Evolutionary conservation across 1,284 basidiomycete species (phyloP).

Genomic region (Pseudozyma flocculosa): DNA sequence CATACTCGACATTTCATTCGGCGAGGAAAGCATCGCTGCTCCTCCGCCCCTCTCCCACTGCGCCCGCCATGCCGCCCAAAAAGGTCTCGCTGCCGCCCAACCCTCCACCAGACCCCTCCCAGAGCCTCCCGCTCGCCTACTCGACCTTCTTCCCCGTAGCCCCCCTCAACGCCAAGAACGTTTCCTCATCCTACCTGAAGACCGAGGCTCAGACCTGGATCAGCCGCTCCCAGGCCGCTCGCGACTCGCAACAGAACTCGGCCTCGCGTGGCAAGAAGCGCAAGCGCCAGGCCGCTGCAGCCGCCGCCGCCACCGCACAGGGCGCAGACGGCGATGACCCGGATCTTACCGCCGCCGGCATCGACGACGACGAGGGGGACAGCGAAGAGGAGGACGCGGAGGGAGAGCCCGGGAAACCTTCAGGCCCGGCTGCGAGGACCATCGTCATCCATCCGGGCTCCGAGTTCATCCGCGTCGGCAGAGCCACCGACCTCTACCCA

Average conservation of each 20-base stretch:
- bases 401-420: constrained; percentile 24
- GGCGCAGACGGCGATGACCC: constrained; percentile 11
- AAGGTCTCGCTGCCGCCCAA: constrained; percentile 45
- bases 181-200: constrained; percentile 53
- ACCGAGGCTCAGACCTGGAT: constrained; percentile 55
- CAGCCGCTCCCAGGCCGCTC: constrained; percentile 25
- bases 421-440: constrained; percentile 44
- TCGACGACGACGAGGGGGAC: constrained; percentile 15
- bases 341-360: constrained; percentile 5
- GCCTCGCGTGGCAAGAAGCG: constrained; percentile 21
- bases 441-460: constrained; percentile 94
- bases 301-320: constrained; percentile 1
- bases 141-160: constrained; percentile 51
- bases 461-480: constrained; percentile 79
- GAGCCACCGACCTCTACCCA: constrained; percentile 83
- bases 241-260: constrained; percentile 2
- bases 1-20: no score
- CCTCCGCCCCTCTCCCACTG: no score
- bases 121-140: constrained; percentile 45
- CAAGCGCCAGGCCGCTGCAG: constrained; percentile 10
- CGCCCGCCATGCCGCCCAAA: constrained; percentile 29
- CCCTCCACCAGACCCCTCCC: constrained; percentile 38
- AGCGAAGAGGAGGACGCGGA: constrained; percentile 28
- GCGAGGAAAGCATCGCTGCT: no score
- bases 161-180: constrained; percentile 54